Evolutionary conservation across 352 stramenopile genomes (phyloP).

Genomic region (Phytopythium chamaehyphon): DNA sequence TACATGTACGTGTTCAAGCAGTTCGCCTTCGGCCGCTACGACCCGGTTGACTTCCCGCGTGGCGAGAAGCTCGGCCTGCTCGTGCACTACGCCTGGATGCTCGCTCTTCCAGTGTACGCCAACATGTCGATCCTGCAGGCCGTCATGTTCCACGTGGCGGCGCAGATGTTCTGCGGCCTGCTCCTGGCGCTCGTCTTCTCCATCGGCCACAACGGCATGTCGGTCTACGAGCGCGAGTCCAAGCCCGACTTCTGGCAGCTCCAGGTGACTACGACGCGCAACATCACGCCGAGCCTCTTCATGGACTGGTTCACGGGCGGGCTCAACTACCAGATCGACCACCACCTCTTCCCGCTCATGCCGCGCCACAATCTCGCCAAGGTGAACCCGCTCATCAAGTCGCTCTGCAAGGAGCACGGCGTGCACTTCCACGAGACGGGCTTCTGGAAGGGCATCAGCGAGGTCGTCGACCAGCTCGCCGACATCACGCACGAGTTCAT

Average conservation of each 20-base stretch:
- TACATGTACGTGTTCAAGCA: slow-evolving; percentile 93
- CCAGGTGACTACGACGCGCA: slow-evolving; percentile 97
- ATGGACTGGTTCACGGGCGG: slow-evolving; percentile 98
- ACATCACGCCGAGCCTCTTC: slow-evolving; percentile 93
- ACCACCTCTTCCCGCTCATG: slow-evolving; percentile 98
- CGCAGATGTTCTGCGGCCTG: slow-evolving; percentile 90
- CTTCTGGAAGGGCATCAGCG: slow-evolving; percentile 90
- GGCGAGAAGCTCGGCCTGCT: slow-evolving; percentile 69
- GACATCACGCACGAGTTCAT: slow-evolving; percentile 95
- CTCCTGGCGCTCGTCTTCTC: slow-evolving; percentile 96
- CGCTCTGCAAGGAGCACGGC: slow-evolving; percentile 96
- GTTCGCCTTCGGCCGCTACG: slow-evolving; percentile 78
- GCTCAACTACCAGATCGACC: slow-evolving; percentile 98
- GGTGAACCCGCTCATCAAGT: slow-evolving; percentile 93
- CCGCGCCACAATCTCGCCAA: slow-evolving; percentile 95
- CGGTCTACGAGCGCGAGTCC: slow-evolving; percentile 93
- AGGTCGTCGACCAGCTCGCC: slow-evolving; percentile 93
- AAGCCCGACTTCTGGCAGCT: slow-evolving; percentile 98
- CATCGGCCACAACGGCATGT: slow-evolving; percentile 98
- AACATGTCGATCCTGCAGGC: slow-evolving; percentile 68
- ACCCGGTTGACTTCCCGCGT: slow-evolving; percentile 86
- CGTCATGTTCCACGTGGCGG: slow-evolving; percentile 79
- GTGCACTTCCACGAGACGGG: slow-evolving; percentile 96
- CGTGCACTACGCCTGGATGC: slow-evolving; percentile 92
- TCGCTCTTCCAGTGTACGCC: slow-evolving; percentile 66